These are phyloP conservation scores for Cadophora luteo-olivacea DNA, from an alignment of 2,329 filamentous ascomycete species.

Conservation along the genomic window DNA sequence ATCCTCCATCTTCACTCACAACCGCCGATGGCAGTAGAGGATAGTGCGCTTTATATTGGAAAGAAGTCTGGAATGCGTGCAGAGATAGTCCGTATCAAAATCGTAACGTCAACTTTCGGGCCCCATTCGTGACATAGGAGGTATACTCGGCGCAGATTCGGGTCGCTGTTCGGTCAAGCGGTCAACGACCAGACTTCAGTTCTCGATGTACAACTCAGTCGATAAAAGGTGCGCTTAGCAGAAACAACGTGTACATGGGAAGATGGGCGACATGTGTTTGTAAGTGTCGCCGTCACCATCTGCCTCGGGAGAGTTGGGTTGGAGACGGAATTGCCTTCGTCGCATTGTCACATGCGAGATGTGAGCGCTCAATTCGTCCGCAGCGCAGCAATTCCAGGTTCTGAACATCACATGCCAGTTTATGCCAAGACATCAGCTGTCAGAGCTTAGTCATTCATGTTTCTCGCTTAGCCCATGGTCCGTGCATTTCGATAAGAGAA, in stretches of 20 bases:
- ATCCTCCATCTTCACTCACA: conserved; percentile 40
- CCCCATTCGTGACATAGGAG: conserved; percentile 26
- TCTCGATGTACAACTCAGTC: not conserved
- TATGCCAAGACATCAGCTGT: not conserved
- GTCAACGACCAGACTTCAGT: conserved; percentile 15
- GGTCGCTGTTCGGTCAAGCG: conserved; percentile 19
- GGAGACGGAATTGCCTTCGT: not conserved
- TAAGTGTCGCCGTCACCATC: conserved; percentile 2
- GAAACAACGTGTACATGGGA: not conserved
- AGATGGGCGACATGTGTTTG: not conserved
- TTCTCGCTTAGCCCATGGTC: not conserved
- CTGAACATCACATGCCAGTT: conserved; percentile 2
- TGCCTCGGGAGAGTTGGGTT: conserved; percentile 9
- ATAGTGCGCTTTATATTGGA: not conserved
- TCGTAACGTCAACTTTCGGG: conserved; percentile 20
- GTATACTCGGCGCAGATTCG: conserved; percentile 26
- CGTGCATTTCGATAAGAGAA: conserved; percentile 2
- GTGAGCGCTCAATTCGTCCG: too few species aligned
- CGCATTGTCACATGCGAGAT: conserved; percentile 16
- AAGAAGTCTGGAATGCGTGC: not conserved
- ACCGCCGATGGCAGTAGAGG: conserved; percentile 30
- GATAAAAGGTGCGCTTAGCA: not conserved
- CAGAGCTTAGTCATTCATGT: not conserved
- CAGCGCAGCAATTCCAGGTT: not conserved
- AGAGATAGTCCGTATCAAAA: not conserved